phyloP scores from a whole-genome alignment of 306 rosid genomes.

The Malus fusca region DNA sequence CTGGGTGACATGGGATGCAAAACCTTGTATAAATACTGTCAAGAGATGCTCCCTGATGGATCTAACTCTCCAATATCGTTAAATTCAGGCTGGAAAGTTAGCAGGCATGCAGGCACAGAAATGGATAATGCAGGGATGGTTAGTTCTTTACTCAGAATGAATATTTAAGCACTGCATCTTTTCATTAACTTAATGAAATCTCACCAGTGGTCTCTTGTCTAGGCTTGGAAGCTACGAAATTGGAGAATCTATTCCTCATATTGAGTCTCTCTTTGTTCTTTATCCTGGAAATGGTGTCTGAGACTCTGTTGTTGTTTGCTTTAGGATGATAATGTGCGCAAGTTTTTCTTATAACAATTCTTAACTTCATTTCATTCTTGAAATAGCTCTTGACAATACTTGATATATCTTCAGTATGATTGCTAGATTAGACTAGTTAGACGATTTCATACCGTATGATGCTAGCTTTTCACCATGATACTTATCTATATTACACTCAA shows the following conservation, averaged over 20 bases:
- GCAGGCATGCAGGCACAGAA: constrained; percentile 56
- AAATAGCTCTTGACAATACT: neutral
- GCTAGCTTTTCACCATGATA: neutral
- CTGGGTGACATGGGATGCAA: constrained; percentile 43
- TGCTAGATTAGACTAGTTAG: neutral
- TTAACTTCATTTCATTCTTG: neutral
- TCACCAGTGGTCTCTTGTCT: neutral
- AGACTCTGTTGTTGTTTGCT: neutral
- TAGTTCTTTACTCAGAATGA: constrained; percentile 26
- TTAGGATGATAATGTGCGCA: neutral
- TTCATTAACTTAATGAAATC: neutral
- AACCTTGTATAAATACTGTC: constrained; percentile 53
- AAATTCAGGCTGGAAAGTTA: constrained; percentile 62
- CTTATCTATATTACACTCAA: neutral
- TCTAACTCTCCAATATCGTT: constrained; percentile 61
- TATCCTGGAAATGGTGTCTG: neutral
- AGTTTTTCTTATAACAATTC: neutral
- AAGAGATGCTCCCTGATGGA: constrained; percentile 71
- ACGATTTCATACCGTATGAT: neutral
- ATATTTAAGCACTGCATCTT: neutral
- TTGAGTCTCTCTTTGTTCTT: neutral
- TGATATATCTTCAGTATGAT: neutral
- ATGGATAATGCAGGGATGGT: constrained; percentile 80
- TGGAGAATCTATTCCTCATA: neutral
- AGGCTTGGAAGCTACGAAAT: neutral